Evolutionary conservation across 129 eudicot species (phyloP).

Genomic region (Solidago caesia): DNA sequence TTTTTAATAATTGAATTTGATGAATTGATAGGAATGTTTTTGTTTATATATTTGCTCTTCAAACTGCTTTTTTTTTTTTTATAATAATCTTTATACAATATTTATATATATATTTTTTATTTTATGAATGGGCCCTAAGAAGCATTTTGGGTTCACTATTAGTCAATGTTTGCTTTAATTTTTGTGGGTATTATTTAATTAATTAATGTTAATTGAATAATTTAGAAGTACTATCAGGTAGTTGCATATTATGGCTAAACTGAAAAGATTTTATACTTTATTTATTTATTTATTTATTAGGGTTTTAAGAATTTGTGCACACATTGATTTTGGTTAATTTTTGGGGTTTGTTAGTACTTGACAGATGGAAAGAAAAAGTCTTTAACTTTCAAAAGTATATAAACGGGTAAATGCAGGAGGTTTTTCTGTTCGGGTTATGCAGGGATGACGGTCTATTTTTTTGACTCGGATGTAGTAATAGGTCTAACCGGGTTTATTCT

Average conservation of each 20-base stretch:
- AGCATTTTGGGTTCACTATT: not conserved
- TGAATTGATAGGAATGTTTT: not conserved
- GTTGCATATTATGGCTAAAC: not conserved
- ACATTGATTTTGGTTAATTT: not conserved
- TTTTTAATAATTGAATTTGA: not conserved
- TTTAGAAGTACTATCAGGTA: conserved; percentile 1
- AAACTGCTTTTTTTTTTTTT: too few relatives aligned
- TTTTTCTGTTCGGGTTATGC: too few relatives aligned
- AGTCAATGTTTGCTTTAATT: conserved; percentile 9
- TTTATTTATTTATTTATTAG: conserved; percentile 3
- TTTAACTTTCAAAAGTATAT: too few relatives aligned
- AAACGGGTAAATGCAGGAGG: too few relatives aligned
- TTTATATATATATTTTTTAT: not conserved
- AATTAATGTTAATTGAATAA: not conserved
- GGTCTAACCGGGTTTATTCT: too few relatives aligned
- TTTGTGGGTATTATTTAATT: conserved; percentile 14
- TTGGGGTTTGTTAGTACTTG: too few relatives aligned
- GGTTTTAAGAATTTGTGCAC: conserved; percentile 12
- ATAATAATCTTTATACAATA: too few relatives aligned
- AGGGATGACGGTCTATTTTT: too few relatives aligned
- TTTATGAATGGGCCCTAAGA: not conserved
- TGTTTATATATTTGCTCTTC: too few relatives aligned
- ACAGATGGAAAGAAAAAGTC: too few relatives aligned
- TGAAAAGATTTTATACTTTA: not conserved
- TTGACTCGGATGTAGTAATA: too few relatives aligned